Evolutionary conservation across 495 filamentous ascomycete species (phyloP).

Genomic region (Schizothecium vesticola): DNA sequence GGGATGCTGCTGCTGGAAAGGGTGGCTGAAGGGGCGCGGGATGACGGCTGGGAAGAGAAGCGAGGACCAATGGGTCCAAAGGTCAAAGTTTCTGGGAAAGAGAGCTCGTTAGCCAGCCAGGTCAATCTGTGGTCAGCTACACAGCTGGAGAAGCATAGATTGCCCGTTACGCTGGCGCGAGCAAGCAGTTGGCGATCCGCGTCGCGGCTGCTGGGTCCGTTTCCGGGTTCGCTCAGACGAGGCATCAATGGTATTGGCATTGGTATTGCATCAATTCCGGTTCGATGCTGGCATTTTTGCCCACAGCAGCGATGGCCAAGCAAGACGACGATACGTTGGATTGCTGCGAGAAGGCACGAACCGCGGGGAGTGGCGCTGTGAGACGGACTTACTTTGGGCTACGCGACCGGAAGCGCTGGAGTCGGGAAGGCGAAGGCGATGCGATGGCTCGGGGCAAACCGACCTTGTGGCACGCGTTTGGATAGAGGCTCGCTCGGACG

Average conservation of each 20-base stretch:
- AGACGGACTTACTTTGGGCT: constrained; percentile 1
- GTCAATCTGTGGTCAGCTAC: not conserved
- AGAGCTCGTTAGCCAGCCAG: not conserved
- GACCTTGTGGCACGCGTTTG: not conserved
- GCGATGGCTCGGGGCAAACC: not conserved
- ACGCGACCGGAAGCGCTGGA: not conserved
- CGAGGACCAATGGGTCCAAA: not conserved
- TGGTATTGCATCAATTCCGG: not conserved
- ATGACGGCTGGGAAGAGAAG: not conserved
- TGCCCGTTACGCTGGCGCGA: not conserved
- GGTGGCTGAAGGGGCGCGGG: not conserved
- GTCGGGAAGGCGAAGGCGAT: not conserved
- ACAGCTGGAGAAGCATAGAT: not conserved
- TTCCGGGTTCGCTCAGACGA: not conserved
- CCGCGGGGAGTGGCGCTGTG: not conserved
- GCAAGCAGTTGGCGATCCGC: not conserved
- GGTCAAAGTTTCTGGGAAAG: not conserved
- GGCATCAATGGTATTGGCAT: not conserved
- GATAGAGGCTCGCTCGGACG: not conserved
- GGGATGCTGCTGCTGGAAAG: not conserved
- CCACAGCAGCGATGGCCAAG: not conserved
- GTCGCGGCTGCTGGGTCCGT: not conserved
- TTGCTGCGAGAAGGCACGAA: not conserved
- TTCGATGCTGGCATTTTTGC: not conserved
- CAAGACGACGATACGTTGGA: not conserved